Evolutionary conservation across 805 yeast species (phyloP), one percentile per base, ranked within the genome.

Genomic region (Wickerhamomyces alni): DNA sequence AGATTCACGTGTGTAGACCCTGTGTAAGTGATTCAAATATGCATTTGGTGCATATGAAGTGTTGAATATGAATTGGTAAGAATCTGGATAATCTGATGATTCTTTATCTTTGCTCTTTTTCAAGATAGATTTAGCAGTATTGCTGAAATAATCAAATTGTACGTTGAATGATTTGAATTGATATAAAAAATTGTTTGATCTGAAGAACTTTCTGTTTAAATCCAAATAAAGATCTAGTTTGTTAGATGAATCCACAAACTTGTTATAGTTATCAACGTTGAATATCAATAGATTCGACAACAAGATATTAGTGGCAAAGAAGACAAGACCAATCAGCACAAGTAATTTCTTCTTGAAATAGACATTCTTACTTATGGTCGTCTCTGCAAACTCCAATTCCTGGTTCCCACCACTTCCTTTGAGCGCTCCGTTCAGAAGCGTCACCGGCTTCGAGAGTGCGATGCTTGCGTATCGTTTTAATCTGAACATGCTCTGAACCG

Each of bases 261-360:
- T 27, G 19, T 46, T 46, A 39, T 47, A 54, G 35, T 52, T 52
- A 3, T 46, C 39, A 8, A 48, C 42, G 17, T 47, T 41, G 33
- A 48, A 48, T 9, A 52, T 45, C 9, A 45, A 21, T 10, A 47
- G n/a, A 4, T 43, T 43, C 2, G 55, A 47, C 5, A 52, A 32
- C 11, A 52, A 15, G 3, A 51, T n/a, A 37, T 47, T 51, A 17
- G 54, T 42, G 3, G 46, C 38, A 5, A 54, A 33, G 24, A 52
- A 44, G 5, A 54, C 37, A 12, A 54, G 30, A 0, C 47, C 58
- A 30, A 52, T 38, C 12, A 52, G 33, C 3, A 52, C 39, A 33
- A 52, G 10, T 12, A 54, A 39, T 39, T 54, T 54, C 26, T 50
- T 48, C 38, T 50, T 54, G 38, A 52, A 44, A 32, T 47, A 44